Percentiles rank a stretch among this genome's conserved stretches.
phyloP scores from a whole-genome alignment of 495 filamentous ascomycete genomes.

The Penicilliopsis zonata region DNA sequence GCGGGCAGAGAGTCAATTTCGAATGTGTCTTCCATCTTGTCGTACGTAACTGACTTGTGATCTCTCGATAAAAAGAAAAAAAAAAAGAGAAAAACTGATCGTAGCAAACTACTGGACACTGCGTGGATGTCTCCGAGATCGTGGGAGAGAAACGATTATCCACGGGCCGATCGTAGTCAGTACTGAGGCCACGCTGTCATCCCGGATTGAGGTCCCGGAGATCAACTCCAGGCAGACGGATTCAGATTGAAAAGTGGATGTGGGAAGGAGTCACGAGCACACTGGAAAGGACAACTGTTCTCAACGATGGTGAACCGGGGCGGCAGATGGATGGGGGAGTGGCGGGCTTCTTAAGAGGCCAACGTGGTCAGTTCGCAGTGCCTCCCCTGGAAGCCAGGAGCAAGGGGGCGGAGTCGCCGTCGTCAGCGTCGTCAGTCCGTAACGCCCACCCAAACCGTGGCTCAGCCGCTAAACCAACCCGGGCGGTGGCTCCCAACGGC shows the following conservation, averaged over 20 bases:
- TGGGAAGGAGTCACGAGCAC: constrained; percentile 11
- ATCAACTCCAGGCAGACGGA: constrained; percentile 5
- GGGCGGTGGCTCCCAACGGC: too few species aligned
- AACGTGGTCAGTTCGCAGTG: constrained; percentile 28
- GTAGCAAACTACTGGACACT: too few species aligned
- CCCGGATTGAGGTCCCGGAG: constrained; percentile 18
- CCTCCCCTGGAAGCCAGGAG: constrained; percentile 3
- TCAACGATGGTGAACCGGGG: constrained; percentile 1
- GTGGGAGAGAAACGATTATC: too few species aligned
- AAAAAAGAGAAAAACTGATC: constrained; percentile 1
- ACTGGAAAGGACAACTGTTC: constrained; percentile 26
- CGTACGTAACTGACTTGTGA: background rate
- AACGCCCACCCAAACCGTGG: too few species aligned
- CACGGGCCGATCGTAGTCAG: background rate
- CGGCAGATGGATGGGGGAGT: constrained; percentile 4
- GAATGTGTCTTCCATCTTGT: constrained; percentile 27
- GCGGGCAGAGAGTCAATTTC: constrained; percentile 21
- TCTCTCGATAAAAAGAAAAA: constrained; percentile 6
- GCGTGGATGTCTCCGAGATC: too few species aligned
- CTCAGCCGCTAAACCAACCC: too few species aligned
- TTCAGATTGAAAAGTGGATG: constrained; percentile 1
- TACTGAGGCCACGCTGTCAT: constrained; percentile 31
- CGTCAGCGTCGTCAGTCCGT: constrained; percentile 9
- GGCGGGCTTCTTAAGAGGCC: constrained; percentile 32
- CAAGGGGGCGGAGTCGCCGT: constrained; percentile 13